Percentiles rank a stretch among this genome's conserved stretches.
Evolutionary conservation across 192 early-diverging fungal species (phyloP).

Genomic region (Piromyces finnis): DNA sequence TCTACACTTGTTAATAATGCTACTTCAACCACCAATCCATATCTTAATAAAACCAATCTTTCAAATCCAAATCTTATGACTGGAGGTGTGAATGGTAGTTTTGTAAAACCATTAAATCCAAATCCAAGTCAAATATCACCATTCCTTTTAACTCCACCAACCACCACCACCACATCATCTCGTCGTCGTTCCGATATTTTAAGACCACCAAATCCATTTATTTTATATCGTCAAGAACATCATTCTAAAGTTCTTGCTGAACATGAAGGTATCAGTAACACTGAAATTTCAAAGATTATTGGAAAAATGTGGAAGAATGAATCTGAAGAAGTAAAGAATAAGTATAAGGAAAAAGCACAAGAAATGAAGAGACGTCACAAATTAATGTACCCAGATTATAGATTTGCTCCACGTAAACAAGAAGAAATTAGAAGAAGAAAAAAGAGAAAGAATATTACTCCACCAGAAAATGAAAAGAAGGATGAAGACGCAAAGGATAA

Average conservation of each 20-base stretch:
- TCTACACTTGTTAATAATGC: neutral
- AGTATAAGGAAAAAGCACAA: conserved; percentile 26
- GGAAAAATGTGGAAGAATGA: conserved; percentile 33
- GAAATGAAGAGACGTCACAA: conserved; percentile 28
- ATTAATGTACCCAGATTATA: conserved; percentile 29
- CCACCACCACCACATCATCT: neutral
- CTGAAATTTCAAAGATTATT: conserved; percentile 31
- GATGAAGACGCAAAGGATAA: neutral
- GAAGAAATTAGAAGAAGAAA: neutral
- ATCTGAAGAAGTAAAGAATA: conserved; percentile 17
- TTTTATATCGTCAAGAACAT: conserved; percentile 31
- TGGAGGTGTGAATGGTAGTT: neutral
- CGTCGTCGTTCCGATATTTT: conserved; percentile 2
- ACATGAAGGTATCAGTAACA: conserved; percentile 27
- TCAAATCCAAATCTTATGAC: neutral
- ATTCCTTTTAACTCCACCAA: neutral
- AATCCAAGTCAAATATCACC: neutral
- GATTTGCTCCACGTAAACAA: conserved; percentile 24
- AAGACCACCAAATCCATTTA: conserved; percentile 28
- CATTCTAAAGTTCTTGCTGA: conserved; percentile 25
- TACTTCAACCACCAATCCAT: neutral
- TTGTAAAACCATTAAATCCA: neutral
- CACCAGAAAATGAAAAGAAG: neutral
- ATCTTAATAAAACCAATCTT: neutral
- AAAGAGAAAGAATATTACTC: neutral